These are phyloP conservation scores for Forsythia viridissima DNA, from an alignment of 257 asterid species.

Conservation along the genomic window DNA sequence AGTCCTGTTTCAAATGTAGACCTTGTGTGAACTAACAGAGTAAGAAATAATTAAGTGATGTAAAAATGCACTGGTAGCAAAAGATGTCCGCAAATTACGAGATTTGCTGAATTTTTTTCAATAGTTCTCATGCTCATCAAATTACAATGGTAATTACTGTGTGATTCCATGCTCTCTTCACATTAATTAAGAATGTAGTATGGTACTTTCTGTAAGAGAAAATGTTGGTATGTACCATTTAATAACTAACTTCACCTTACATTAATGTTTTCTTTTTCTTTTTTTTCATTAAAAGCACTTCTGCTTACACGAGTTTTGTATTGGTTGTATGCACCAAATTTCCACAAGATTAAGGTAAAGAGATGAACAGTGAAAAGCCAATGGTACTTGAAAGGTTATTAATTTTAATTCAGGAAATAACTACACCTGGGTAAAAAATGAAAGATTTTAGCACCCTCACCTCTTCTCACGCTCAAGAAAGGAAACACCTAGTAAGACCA, in stretches of 20 bases:
- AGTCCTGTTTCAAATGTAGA: background rate
- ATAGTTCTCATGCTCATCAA: background rate
- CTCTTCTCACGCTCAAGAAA: slow-evolving; percentile 83
- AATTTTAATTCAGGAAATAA: slow-evolving; percentile 3
- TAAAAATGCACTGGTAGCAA: background rate
- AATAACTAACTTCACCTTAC: background rate
- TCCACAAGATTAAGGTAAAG: background rate
- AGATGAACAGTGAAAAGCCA: background rate
- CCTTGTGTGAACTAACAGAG: background rate
- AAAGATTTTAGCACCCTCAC: slow-evolving; percentile 36
- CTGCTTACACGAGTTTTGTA: background rate
- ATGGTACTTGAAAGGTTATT: background rate
- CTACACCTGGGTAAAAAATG: slow-evolving; percentile 9
- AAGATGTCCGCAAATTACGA: background rate
- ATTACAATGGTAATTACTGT: background rate
- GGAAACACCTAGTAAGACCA: slow-evolving; percentile 83
- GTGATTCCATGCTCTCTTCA: background rate
- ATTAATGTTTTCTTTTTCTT: background rate
- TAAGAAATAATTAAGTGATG: background rate
- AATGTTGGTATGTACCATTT: background rate
- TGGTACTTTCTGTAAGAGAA: background rate
- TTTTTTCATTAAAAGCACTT: background rate
- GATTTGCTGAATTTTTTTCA: background rate
- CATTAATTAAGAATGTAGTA: background rate
- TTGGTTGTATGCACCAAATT: background rate